Percentiles rank a stretch among this genome's conserved stretches.
These are phyloP conservation scores for Westerdykella aurantiaca DNA, from an alignment of 2,329 filamentous ascomycete genomes.

Conservation along the genomic window DNA sequence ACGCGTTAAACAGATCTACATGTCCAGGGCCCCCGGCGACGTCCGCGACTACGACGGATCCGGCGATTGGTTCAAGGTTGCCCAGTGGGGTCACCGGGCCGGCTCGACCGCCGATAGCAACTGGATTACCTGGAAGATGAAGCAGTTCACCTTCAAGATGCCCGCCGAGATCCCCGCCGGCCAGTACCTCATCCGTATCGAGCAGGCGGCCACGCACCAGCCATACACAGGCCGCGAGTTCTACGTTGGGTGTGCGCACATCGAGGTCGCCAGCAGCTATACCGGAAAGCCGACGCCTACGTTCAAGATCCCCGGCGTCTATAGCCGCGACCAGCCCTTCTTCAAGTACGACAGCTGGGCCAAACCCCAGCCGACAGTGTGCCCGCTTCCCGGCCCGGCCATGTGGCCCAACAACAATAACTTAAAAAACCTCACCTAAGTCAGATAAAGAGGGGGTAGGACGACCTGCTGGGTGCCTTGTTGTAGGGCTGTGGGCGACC, in stretches of 20 bases:
- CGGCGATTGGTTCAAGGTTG: conserved; percentile 25
- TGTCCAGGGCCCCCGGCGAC: conserved; percentile 18
- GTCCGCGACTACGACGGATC: conserved; percentile 17
- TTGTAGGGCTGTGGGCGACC: neutral
- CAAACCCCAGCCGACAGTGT: neutral
- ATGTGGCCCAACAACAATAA: neutral
- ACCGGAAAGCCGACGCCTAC: neutral
- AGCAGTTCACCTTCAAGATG: conserved; percentile 9
- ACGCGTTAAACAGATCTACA: conserved; percentile 11
- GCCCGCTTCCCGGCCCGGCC: neutral
- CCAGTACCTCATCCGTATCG: conserved; percentile 41
- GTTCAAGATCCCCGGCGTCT: neutral
- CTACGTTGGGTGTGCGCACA: neutral
- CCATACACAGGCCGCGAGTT: neutral
- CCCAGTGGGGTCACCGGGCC: conserved; percentile 11
- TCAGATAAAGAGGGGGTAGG: neutral
- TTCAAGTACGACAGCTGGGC: neutral
- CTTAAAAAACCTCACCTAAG: neutral
- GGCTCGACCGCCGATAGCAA: conserved; percentile 13
- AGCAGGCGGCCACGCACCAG: conserved; percentile 24
- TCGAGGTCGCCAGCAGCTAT: neutral
- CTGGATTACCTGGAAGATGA: conserved; percentile 24
- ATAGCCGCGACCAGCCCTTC: neutral
- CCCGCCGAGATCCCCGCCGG: conserved; percentile 16
- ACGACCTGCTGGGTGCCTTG: neutral